phyloP scores from a whole-genome alignment of 1,284 basidiomycete genomes.

The Moniliophthora roreri region DNA sequence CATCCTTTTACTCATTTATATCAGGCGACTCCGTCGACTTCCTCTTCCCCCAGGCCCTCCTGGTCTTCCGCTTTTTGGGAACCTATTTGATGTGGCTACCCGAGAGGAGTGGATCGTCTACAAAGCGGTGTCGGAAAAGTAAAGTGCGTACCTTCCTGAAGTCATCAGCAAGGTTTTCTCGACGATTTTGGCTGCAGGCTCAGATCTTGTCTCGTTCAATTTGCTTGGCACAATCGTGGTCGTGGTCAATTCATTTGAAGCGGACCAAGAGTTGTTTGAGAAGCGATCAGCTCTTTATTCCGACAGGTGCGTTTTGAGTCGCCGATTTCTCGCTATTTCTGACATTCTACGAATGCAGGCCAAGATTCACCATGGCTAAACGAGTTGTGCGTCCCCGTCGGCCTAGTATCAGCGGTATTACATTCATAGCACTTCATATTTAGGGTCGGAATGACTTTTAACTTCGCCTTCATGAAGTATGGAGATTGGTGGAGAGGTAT shows the following conservation, averaged over 20 bases:
- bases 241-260: slow-evolving; percentile 13
- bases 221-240: slow-evolving; percentile 11
- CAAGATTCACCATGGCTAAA: slow-evolving; percentile 10
- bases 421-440: neutral
- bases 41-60: too few species aligned
- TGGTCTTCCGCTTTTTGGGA: too few species aligned
- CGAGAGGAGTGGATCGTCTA: too few species aligned
- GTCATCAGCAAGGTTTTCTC: too few species aligned
- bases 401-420: neutral
- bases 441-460: slow-evolving; percentile 4
- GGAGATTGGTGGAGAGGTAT: slow-evolving; percentile 13
- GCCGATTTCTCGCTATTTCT: too few species aligned
- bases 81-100: too few species aligned
- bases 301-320: slow-evolving; percentile 6
- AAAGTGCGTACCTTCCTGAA: too few species aligned
- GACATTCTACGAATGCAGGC: slow-evolving; percentile 3
- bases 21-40: too few species aligned
- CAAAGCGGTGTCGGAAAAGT: too few species aligned
- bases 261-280: slow-evolving; percentile 11
- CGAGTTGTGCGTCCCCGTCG: slow-evolving; percentile 7
- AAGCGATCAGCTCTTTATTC: slow-evolving; percentile 15
- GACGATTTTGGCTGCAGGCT: neutral
- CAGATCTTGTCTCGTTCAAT: slow-evolving; percentile 15
- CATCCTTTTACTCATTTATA: too few species aligned
- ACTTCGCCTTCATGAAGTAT: slow-evolving; percentile 10